Percentiles rank a stretch among this genome's conserved stretches.
These are phyloP conservation scores for Xylaria sp. DNA, from an alignment of 2,329 filamentous ascomycete genomes.

Conservation along the genomic window DNA sequence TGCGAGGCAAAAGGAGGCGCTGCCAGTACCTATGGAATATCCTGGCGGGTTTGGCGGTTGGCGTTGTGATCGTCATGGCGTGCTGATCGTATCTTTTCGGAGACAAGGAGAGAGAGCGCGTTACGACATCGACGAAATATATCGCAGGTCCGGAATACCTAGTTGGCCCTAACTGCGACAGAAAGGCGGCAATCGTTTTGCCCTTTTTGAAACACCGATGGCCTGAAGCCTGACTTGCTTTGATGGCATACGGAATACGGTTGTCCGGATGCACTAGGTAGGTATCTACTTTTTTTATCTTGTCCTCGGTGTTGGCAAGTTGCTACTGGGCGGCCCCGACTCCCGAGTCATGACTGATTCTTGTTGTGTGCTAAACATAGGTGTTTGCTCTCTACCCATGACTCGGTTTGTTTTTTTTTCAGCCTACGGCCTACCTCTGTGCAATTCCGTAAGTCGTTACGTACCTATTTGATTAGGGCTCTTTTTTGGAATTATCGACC, in stretches of 20 bases:
- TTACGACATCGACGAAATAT: neutral
- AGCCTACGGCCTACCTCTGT: too few relatives aligned
- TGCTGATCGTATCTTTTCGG: slow-evolving; percentile 2
- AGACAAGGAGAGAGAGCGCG: neutral
- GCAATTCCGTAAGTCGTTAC: too few relatives aligned
- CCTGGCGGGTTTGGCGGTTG: slow-evolving; percentile 6
- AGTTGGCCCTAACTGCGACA: neutral
- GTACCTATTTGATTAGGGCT: too few relatives aligned
- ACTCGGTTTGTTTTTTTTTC: neutral
- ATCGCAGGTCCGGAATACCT: neutral
- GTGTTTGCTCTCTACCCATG: neutral
- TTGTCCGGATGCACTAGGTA: neutral
- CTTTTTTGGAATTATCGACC: too few relatives aligned
- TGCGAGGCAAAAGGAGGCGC: neutral
- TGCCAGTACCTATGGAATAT: neutral
- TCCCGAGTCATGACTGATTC: slow-evolving; percentile 13
- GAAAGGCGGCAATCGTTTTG: neutral
- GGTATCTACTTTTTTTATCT: neutral
- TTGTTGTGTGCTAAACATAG: neutral
- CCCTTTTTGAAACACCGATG: neutral
- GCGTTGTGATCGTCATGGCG: slow-evolving; percentile 12
- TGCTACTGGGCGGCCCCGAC: slow-evolving; percentile 2
- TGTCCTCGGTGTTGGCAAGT: slow-evolving; percentile 4
- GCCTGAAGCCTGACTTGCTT: slow-evolving; percentile 4
- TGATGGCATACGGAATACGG: slow-evolving; percentile 3